Evolutionary conservation across 2,329 filamentous ascomycete genomes (phyloP), one percentile per base, ranked within the genome.

Genomic region (Penicillium paneum): DNA sequence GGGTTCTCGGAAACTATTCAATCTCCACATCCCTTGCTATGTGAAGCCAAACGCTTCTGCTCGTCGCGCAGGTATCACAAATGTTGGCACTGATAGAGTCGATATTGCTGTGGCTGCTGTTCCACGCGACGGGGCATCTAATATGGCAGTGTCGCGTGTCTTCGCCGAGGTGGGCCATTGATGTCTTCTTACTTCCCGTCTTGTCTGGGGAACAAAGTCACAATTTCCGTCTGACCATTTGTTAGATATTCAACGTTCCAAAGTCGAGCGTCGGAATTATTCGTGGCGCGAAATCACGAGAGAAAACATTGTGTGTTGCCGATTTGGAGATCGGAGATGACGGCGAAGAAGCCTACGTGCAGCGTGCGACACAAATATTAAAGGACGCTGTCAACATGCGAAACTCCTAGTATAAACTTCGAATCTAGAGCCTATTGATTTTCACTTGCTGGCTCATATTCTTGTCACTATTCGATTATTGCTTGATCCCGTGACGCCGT

Each of bases 41-140:
- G 82, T 90, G 53, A 89, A 87, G 57, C 84, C 88, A 0, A 84
- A 86, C 3, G 81, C 83, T 12, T 84, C 78, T 67, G 83, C 81
- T 28, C 76, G 77, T 24, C 81, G 85, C 32, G 81, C 88, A 62
- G 87, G 87, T 13, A 77, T 90, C 41, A 66, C 75, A 3, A 76
- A 77, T 0, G 71, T 90, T 4, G 79, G 79, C 0, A 78, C 83
- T 24, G 78, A 82, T 7, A 74, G 74, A 2, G 79, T 90, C 43
- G 81, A 88, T 56, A 69, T 91, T 1, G 87, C 84, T 44, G 86
- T 90, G 2, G 74, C 86, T 0, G 86, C 85, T 0, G 84, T 81
- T 59, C 79, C 87, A 11, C 79, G 80, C 56, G 84, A 89, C 13
- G 86, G 86, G 13, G 84, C 88, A 66, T 83, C 87, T 5, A 90